phyloP scores from a whole-genome alignment of 1,284 basidiomycete genomes.

The Malassezia yamatoensis region DNA sequence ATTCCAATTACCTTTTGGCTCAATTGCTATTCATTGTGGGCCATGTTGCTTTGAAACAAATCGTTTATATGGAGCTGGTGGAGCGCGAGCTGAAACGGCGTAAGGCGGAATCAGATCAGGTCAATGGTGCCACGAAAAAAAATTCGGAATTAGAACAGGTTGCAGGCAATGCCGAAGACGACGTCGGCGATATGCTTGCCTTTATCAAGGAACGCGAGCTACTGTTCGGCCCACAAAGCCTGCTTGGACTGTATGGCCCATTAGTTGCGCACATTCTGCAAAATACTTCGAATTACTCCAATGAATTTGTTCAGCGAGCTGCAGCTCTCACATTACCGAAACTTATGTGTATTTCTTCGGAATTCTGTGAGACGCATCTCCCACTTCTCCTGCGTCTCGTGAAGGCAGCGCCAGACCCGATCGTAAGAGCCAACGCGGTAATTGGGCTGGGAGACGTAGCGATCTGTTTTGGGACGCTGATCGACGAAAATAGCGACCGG shows the following conservation, averaged over 20 bases:
- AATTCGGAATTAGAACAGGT: slow-evolving; percentile 74
- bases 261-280: slow-evolving; percentile 75
- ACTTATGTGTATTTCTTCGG: slow-evolving; percentile 86
- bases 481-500: slow-evolving; percentile 92
- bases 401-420: slow-evolving; percentile 75
- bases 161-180: slow-evolving; percentile 92
- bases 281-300: slow-evolving; percentile 53
- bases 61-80: slow-evolving; percentile 91
- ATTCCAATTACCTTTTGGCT: slow-evolving; percentile 60
- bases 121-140: slow-evolving; percentile 51
- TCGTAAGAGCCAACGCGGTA: slow-evolving; percentile 86
- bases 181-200: slow-evolving; percentile 84
- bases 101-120: slow-evolving; percentile 70
- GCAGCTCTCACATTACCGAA: slow-evolving; percentile 85
- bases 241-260: slow-evolving; percentile 76
- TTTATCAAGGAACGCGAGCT: slow-evolving; percentile 76
- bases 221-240: slow-evolving; percentile 70
- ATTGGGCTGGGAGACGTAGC: slow-evolving; percentile 95
- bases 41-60: slow-evolving; percentile 92
- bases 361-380: slow-evolving; percentile 85
- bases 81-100: slow-evolving; percentile 92
- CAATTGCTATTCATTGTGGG: slow-evolving; percentile 89
- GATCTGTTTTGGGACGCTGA: slow-evolving; percentile 86
- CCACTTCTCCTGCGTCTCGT: slow-evolving; percentile 83
- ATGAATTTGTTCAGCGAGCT: slow-evolving; percentile 70